A percentile compares a stretch with the other conserved stretches of the same genome.
Conservation (phyloP, 2,329 filamentous ascomycete species). For the Albophoma yamanashiensis region DNA sequence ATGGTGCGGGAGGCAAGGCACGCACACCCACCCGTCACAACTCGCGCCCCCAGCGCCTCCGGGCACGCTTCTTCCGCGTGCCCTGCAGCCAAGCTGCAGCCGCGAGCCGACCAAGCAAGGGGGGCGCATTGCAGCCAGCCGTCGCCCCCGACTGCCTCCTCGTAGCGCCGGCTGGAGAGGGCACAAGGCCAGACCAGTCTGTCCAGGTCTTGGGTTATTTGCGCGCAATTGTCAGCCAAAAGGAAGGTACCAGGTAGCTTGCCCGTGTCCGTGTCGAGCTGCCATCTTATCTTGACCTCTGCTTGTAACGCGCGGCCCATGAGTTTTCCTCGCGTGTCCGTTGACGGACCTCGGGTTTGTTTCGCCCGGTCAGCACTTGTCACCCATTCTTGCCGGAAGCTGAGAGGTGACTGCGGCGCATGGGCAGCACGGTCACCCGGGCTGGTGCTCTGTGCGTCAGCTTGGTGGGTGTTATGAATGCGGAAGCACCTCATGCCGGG, state of each 20-base stretch:
- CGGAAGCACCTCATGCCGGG: conserved; percentile 4
- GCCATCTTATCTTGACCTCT: too few relatives aligned
- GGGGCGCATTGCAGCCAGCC: background rate
- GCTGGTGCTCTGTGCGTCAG: background rate
- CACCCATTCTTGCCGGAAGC: background rate
- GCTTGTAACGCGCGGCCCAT: too few relatives aligned
- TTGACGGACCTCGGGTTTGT: background rate
- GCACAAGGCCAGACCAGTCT: background rate
- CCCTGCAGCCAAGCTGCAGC: background rate
- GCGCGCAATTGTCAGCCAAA: background rate
- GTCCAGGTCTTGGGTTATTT: background rate
- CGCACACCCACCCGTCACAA: background rate
- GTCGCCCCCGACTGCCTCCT: background rate
- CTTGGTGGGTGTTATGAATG: background rate
- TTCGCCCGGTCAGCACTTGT: background rate
- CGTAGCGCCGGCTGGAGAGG: background rate
- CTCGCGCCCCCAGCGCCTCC: background rate
- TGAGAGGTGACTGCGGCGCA: background rate
- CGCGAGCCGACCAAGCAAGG: background rate
- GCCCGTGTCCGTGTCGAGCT: background rate
- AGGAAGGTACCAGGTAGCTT: background rate
- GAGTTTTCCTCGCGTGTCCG: background rate
- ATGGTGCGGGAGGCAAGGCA: conserved; percentile 1
- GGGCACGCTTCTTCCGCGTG: background rate
- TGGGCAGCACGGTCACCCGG: background rate